phyloP scores from a whole-genome alignment of 192 early-diverging fungal genomes.

The Backusella australiensis region DNA sequence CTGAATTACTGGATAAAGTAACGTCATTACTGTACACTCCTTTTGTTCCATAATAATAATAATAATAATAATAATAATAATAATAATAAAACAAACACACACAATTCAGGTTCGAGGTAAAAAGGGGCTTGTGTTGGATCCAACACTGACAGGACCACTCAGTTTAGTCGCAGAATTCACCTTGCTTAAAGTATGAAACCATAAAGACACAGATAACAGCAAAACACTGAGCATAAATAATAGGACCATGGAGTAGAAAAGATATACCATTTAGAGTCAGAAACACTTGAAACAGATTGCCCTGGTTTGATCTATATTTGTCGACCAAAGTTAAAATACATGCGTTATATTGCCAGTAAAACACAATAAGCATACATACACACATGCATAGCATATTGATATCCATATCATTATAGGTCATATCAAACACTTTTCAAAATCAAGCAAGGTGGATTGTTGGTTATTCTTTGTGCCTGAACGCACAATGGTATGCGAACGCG shows the following conservation, averaged over 20 bases:
- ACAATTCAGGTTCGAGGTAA: conserved; percentile 73
- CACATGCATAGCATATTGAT: conserved; percentile 14
- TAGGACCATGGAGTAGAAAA: conserved; percentile 96
- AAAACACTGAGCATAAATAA: neutral
- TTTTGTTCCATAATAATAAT: neutral
- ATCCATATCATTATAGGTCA: conserved; percentile 12
- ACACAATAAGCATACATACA: conserved; percentile 14
- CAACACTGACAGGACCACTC: conserved; percentile 76
- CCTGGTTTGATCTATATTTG: conserved; percentile 82
- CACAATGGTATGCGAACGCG: conserved; percentile 89
- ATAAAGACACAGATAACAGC: neutral
- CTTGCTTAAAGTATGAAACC: conserved; percentile 64
- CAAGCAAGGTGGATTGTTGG: conserved; percentile 50
- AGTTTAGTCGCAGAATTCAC: conserved; percentile 87
- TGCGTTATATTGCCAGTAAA: conserved; percentile 81
- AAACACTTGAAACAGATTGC: conserved; percentile 65
- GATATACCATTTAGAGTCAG: conserved; percentile 80
- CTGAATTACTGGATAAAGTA: conserved; percentile 78
- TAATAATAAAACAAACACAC: neutral
- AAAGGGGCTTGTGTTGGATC: conserved; percentile 90
- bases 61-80: neutral
- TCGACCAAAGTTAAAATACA: conserved; percentile 72
- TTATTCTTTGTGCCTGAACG: conserved; percentile 89
- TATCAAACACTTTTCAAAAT: conserved; percentile 28
- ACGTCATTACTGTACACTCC: neutral